These are phyloP conservation scores for Mucor piriformis DNA, from an alignment of 371 early-diverging fungal genomes.

Conservation along the genomic window DNA sequence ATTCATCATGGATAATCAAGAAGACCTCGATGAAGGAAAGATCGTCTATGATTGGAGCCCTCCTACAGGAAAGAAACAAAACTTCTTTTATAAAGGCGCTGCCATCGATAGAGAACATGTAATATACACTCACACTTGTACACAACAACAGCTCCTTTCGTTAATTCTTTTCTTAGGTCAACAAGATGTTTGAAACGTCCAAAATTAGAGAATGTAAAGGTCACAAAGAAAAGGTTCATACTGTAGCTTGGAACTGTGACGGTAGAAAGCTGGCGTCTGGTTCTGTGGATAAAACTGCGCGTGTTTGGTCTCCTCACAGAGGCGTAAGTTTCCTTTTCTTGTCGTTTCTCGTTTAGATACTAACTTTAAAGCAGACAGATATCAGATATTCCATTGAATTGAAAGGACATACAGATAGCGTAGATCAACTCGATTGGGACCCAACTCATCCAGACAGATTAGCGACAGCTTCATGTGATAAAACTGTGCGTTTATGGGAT, in stretches of 20 bases:
- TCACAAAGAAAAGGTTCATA: slow-evolving; percentile 65
- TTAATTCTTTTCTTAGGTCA: slow-evolving; percentile 22
- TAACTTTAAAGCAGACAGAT: slow-evolving; percentile 49
- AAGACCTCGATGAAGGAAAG: slow-evolving; percentile 22
- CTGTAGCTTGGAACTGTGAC: slow-evolving; percentile 70
- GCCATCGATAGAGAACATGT: slow-evolving; percentile 37
- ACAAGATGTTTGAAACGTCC: slow-evolving; percentile 37
- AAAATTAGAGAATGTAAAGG: slow-evolving; percentile 57
- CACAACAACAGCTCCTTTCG: too few species aligned
- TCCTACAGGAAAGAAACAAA: slow-evolving; percentile 33
- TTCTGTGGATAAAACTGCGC: slow-evolving; percentile 70
- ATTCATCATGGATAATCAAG: slow-evolving; percentile 2
- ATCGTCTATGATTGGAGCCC: slow-evolving; percentile 49
- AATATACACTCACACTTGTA: too few species aligned
- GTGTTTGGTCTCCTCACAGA: slow-evolving; percentile 70
- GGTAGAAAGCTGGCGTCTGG: slow-evolving; percentile 70
- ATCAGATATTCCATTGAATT: slow-evolving; percentile 66
- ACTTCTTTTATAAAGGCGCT: slow-evolving; percentile 35
- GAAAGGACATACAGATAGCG: slow-evolving; percentile 84
- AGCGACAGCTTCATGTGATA: slow-evolving; percentile 86
- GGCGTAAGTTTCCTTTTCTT: slow-evolving; percentile 57
- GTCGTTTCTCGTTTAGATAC: neutral
- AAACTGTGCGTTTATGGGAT: slow-evolving; percentile 88
- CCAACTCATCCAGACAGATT: slow-evolving; percentile 76
- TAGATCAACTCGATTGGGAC: slow-evolving; percentile 85